Base-by-base conservation (phyloP, 306 rosid genomes). In the Begonia loranthoides region DNA sequence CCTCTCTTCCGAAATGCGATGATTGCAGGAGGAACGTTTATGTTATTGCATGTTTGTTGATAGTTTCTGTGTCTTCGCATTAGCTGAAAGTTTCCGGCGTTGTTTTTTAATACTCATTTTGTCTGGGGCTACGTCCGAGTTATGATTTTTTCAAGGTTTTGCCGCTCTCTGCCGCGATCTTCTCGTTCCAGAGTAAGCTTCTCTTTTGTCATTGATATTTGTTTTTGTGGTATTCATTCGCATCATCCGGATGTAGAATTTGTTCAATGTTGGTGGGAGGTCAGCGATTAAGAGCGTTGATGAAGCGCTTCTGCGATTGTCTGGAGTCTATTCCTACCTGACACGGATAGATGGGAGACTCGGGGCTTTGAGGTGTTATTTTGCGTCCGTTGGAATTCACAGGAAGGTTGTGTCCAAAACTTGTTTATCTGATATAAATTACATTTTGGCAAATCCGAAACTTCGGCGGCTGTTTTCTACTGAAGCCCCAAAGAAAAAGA, bases 121-220 rank as follows among this genome's bases (percentile, higher is more conserved):
- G 34, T 24, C 7, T 24, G 34, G 4, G 34, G 34, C 34, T 24
- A 3, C 34, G 1, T 24, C 34, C 34, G 4, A 24, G 34, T 24
- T 6, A 64, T 68, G 71, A 33, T 68, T 61, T 56, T 64, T 54
- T 49, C 72, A 45, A 61, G 63, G 52, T 43, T 66, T 55, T 62
- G 72, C 39, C 59, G 52, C 51, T 58, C 67, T 21, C 41, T 73
- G 15, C 58, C 60, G 43, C 67, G 60, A 22, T 56, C 68, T 22
- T 50, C 74, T 39, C 68, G 53, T n/a, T 55, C 62, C 36, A 59
- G 41, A 61, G 73, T 73, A 14, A 1, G 12, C 15, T 9, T 9
- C 2, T 5, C 11, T 13, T 33, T 1, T 4, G 13, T 15, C 3
- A 15, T 41, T 54, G 13, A 10, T 15, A 9, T 8, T 24, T n/a